Evolutionary conservation across 495 filamentous ascomycete species (phyloP).

Genomic region (Penicillium pancosmium): DNA sequence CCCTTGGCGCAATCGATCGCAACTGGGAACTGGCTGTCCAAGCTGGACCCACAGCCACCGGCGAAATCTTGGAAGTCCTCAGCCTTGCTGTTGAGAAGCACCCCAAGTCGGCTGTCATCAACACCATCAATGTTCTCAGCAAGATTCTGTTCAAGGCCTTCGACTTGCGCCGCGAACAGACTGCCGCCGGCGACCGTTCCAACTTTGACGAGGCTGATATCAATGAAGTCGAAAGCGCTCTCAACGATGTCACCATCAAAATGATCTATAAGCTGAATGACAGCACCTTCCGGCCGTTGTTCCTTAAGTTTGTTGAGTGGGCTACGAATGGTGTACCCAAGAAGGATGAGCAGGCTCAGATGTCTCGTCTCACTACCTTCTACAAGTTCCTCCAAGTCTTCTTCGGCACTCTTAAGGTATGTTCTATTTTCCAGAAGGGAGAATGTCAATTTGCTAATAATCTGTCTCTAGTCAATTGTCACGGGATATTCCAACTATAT

Average conservation of each 20-base stretch:
- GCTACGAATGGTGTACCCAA: constrained; percentile 58
- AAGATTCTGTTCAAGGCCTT: constrained; percentile 70
- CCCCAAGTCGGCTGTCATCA: constrained; percentile 71
- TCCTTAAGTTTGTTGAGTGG: constrained; percentile 82
- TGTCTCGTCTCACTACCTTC: constrained; percentile 65
- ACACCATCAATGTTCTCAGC: constrained; percentile 67
- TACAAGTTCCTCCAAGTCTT: constrained; percentile 80
- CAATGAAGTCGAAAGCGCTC: constrained; percentile 61
- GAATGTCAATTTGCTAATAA: constrained; percentile 2
- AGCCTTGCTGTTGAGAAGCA: constrained; percentile 71
- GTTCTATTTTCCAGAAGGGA: constrained; percentile 7
- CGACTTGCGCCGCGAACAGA: constrained; percentile 67
- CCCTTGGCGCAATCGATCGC: constrained; percentile 68
- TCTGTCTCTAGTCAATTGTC: constrained; percentile 68
- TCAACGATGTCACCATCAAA: constrained; percentile 72
- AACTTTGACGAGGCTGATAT: constrained; percentile 53
- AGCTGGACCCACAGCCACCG: constrained; percentile 61
- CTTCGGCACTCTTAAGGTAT: constrained; percentile 77
- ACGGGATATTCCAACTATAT: constrained; percentile 87
- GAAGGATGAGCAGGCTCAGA: constrained; percentile 56
- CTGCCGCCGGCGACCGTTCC: constrained; percentile 36
- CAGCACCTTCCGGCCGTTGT: constrained; percentile 91
- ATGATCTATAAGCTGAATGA: constrained; percentile 98
- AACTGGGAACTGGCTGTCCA: constrained; percentile 67
- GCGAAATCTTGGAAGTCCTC: constrained; percentile 67